Evolutionary conservation across 1,139 yeast genomes (phyloP), one percentile per base, ranked within the genome.

Genomic region (Geotrichum restrictum): DNA sequence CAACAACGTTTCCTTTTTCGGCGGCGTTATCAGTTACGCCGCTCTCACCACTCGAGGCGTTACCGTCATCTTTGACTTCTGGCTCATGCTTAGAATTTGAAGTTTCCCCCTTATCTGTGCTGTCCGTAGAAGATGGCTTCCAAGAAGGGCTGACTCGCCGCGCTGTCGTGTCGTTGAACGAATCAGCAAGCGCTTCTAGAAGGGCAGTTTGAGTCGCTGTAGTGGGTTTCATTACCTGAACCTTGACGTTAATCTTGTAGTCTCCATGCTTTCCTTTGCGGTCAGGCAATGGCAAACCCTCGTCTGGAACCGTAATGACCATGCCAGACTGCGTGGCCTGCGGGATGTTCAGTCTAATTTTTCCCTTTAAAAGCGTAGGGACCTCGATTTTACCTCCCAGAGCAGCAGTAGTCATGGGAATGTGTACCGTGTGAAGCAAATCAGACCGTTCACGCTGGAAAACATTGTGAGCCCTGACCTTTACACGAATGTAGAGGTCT

Each of bases 361-460:
- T 69, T 39, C 80, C 82, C 4, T 88, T 89, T 59, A 84, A 89
- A 34, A 93, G 78, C 0, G 98, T 91, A 37, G 98, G 98, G 13
- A 93, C 82, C 45, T 85, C 80, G 29, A 93, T 78, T 51, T 81
- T 83, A 34, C 99, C 99, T 55, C 99, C 99, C 48, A 93, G 75
- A 0, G 96, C 93, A 1, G 98, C 98, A 0, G 98, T 93, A 1
- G 98, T 93, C 83, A 89, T 87, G 47, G 94, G 85, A 52, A 93
- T 82, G 45, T 81, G 81, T 49, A 83, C 81, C 36, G 76, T 74
- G 63, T 81, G 78, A 54, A 85, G 69, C 57, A 93, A 76, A 63
- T 85, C 81, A 56, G 78, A 75, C 42, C 85, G 85, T 36, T 74
- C 75, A 51, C 96, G 78, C 47, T 75, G 74, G 70, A 91, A 93